Evolutionary conservation across 2,329 filamentous ascomycete genomes (phyloP), one percentile per base, ranked within the genome.

Genomic region (Pseudogymnoascus sp.): DNA sequence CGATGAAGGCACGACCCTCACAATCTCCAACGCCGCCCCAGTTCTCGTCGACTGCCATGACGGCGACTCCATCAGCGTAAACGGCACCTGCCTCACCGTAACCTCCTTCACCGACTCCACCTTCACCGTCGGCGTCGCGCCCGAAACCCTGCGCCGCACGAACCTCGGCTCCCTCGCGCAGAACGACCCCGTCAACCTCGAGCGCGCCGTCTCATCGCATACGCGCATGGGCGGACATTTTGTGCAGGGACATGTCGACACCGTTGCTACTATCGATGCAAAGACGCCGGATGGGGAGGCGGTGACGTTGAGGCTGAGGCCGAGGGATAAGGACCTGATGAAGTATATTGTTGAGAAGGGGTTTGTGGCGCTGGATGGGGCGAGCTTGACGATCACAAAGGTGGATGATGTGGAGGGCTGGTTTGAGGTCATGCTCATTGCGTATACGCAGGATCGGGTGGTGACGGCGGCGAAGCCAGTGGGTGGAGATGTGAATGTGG

Each of bases 221-320:
- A 97, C 93, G 50, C 90, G 94, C 61, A 97, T 99, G 91, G 94
- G 95, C 54, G 94, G 94, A 0, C 94, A 99, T 77, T 96, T 97
- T 70, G 93, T 97, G 32, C 95, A 99, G 76, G 94, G 94, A 39
- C 94, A 99, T 74, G 93, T 99, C 63, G 95, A 99, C 75, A 93
- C 91, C 9, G 85, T 88, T 38, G 94, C 93, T 0, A 83, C 81
- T 43, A 89, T 99, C 63, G 71, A 87, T 38, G 82, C 83, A 43
- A 82, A 89, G 35, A 86, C 82, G 16, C 85, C 87, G 2, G 94
- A 99, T 74, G 91, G 93, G 62, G 96, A 97, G 75, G 90, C 94
- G 6, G 74, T 96, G 64, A 95, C 90, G 1, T 89, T 97, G 74
- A 84, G 93, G 37, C 86, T 99, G 74, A 78, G 81, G 72, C 92